These are phyloP conservation scores for Lichtheimia ramosa DNA, from an alignment of 371 early-diverging fungal genomes.

Conservation along the genomic window DNA sequence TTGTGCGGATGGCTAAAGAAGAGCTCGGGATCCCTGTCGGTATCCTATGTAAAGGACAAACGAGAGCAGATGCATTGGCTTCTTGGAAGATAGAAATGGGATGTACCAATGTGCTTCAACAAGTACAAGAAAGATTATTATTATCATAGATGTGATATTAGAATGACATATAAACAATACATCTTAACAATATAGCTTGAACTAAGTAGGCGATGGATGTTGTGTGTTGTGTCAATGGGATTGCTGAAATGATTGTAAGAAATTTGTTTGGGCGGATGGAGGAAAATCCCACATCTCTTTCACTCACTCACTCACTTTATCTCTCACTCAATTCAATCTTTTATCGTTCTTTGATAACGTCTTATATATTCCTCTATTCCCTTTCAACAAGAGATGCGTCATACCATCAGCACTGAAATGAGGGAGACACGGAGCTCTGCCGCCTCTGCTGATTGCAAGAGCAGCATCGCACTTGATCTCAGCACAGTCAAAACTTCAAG, in stretches of 20 bases:
- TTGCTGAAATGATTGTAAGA: background rate
- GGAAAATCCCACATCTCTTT: conserved; percentile 5
- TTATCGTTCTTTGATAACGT: background rate
- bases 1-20: conserved; percentile 66
- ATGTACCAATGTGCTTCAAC: conserved; percentile 35
- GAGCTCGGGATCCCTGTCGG: conserved; percentile 56
- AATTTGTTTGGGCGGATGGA: background rate
- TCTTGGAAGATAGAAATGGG: conserved; percentile 57
- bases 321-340: conserved; percentile 8
- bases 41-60: conserved; percentile 74
- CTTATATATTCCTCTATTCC: background rate
- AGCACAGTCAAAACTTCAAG: conserved; percentile 20
- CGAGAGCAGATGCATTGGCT: conserved; percentile 73
- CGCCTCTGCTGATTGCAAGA: conserved; percentile 5
- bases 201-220: too few relatives aligned
- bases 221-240: background rate
- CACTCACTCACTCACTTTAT: conserved; percentile 1
- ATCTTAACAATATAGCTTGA: too few relatives aligned
- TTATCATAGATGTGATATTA: background rate
- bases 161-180: background rate
- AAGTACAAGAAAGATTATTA: conserved; percentile 9
- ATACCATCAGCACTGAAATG: conserved; percentile 10
- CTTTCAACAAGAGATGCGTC: conserved; percentile 11
- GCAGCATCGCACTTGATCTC: conserved; percentile 17
- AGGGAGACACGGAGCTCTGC: conserved; percentile 4